A percentile compares a stretch with the other conserved stretches of the same genome.
phyloP scores from a whole-genome alignment of 1,284 basidiomycete species.

The Cutaneotrichosporon dermatis region DNA sequence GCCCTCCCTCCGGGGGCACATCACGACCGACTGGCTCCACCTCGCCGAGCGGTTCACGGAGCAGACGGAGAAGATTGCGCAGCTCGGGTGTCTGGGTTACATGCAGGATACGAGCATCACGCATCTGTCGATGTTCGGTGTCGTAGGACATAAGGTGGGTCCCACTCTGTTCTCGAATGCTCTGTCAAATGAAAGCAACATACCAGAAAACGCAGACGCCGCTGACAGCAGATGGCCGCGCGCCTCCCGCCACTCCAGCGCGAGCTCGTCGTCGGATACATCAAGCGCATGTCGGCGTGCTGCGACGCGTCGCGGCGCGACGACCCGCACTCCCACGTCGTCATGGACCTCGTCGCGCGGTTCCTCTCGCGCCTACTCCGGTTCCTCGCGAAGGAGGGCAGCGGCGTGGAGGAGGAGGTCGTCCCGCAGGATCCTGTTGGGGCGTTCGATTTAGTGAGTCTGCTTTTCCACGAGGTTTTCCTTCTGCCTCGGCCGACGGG shows the following conservation, averaged over 20 bases:
- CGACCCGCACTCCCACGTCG: neutral
- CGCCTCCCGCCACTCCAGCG: slow-evolving; percentile 1
- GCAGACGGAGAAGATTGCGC: slow-evolving; percentile 9
- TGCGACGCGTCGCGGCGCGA: slow-evolving; percentile 8
- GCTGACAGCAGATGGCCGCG: slow-evolving; percentile 9
- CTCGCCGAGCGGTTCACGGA: slow-evolving; percentile 6
- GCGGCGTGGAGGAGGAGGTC: too few species aligned
- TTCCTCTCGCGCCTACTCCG: slow-evolving; percentile 7
- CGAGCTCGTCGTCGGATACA: neutral
- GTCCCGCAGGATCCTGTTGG: neutral
- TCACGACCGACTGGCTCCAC: slow-evolving; percentile 8
- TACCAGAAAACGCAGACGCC: too few species aligned
- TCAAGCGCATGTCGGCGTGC: slow-evolving; percentile 4
- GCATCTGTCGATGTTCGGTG: slow-evolving; percentile 11
- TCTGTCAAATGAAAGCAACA: too few species aligned
- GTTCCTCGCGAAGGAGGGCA: neutral
- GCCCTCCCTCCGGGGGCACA: neutral
- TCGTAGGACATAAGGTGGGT: slow-evolving; percentile 13
- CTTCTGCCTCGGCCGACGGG: too few species aligned
- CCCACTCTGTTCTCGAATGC: too few species aligned
- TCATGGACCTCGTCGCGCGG: slow-evolving; percentile 12
- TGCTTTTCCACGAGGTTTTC: too few species aligned
- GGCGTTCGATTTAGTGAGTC: slow-evolving; percentile 3
- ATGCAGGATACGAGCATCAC: slow-evolving; percentile 17
- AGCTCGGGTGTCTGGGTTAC: slow-evolving; percentile 9